Base-by-base conservation (phyloP, 2,329 filamentous ascomycete species). In the Pochonia chlamydosporia region DNA sequence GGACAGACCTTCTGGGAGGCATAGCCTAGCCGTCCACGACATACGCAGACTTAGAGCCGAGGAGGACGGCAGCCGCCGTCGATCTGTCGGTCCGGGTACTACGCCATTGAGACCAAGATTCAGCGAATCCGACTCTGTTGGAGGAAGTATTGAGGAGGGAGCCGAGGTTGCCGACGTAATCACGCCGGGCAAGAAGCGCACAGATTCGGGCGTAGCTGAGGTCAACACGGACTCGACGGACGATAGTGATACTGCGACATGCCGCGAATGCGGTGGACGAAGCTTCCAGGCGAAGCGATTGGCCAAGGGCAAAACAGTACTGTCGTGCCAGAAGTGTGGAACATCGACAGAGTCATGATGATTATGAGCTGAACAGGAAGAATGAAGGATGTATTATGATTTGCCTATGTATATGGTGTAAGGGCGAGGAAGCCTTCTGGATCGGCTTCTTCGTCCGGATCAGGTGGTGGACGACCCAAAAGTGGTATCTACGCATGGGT, bases 121-220 rank as follows among this genome's bases (percentile, higher is more conserved):
- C 4, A 52, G 51, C n/a, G 54, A 57, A 16, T 54, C 52, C 11
- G 53, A 59, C 37, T 52, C 52, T 6, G 21, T 31, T 16, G 53
- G 53, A 26, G 49, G 43, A 31, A 54, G 48, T 4, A 47, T 57
- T 16, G 56, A 55, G 31, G 55, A 52, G 13, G 43, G 47, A 11
- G 46, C 53, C 18, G 57, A 59, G 18, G 40, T 20, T 11, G 23
- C 26, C 9, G 21, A 20, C 14, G 18, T 20, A 9, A 8, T 25
- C 23, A 51, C 51, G n/a, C 47, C 54, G 3, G 51, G 36, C 25
- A 64, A 64, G 53, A 61, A 61, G 49, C 55, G 62, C 20, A 59
- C 61, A 13, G 64, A 67, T 46, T 66, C 64, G 24, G 63, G 63
- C 1, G 54, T 66, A 18, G 64, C 59, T 1, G 59, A 59, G 25